A percentile compares a stretch with the other conserved stretches of the same genome.
These are phyloP conservation scores for Jatropha curcas DNA, from an alignment of 345 rosid genomes.

Conservation along the genomic window DNA sequence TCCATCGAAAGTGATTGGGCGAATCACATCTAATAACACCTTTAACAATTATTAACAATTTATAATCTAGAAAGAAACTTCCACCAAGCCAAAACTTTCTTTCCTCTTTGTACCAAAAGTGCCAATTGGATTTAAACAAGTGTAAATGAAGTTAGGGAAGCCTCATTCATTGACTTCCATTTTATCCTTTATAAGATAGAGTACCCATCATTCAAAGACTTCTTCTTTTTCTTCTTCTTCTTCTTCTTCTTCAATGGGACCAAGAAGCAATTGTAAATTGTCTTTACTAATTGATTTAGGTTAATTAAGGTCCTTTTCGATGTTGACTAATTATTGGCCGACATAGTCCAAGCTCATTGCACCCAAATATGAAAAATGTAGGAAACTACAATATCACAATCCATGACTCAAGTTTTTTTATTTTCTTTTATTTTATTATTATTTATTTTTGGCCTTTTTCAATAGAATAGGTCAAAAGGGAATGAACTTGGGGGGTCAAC, in stretches of 20 bases:
- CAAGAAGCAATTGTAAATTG: background rate
- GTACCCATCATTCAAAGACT: background rate
- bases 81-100: too few species aligned
- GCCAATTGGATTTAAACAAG: background rate
- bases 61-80: too few species aligned
- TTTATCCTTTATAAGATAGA: background rate
- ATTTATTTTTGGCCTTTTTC: too few species aligned
- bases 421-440: too few species aligned
- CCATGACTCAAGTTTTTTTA: background rate
- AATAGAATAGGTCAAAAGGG: too few species aligned
- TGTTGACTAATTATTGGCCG: background rate
- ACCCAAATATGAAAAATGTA: background rate
- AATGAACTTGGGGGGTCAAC: too few species aligned
- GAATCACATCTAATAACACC: too few species aligned
- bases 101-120: too few species aligned
- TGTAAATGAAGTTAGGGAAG: background rate
- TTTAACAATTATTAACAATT: too few species aligned
- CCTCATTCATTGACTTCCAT: background rate
- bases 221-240: background rate
- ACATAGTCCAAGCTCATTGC: background rate
- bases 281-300: too few species aligned
- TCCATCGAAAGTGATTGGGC: too few species aligned
- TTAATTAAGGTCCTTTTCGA: background rate
- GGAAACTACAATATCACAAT: background rate
- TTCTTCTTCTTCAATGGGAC: background rate